phyloP scores from a whole-genome alignment of 2,329 filamentous ascomycete species.

The Camillea tinctor region DNA sequence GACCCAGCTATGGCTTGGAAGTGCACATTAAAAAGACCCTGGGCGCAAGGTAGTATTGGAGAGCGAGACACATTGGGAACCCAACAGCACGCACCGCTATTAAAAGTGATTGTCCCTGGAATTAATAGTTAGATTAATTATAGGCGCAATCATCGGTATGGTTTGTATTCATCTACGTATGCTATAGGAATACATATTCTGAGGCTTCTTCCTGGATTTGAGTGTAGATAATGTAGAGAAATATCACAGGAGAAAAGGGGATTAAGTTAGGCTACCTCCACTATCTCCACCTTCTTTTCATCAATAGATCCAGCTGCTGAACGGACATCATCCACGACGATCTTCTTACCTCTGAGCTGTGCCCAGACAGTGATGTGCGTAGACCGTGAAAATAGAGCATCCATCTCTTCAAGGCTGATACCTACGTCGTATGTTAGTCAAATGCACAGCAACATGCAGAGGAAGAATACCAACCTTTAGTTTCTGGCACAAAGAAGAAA shows the following conservation, averaged over 20 bases:
- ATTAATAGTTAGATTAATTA: neutral
- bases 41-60: conserved; percentile 35
- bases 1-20: conserved; percentile 40
- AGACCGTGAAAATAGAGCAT: conserved; percentile 18
- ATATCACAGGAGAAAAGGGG: too few species aligned
- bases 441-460: neutral
- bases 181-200: neutral
- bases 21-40: conserved; percentile 35
- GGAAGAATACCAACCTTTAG: conserved; percentile 35
- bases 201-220: neutral
- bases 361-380: conserved; percentile 4
- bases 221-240: neutral
- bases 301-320: neutral
- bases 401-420: conserved; percentile 39
- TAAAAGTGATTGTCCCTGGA: conserved; percentile 26
- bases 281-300: neutral
- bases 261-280: neutral
- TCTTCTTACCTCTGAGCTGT: conserved; percentile 2
- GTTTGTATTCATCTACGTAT: neutral
- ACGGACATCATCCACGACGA: neutral
- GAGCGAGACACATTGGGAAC: conserved; percentile 39
- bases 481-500: conserved; percentile 44
- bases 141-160: neutral
- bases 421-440: neutral
- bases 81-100: conserved; percentile 38